phyloP scores from a whole-genome alignment of 768 basidiomycete species.

The Mycena venus region DNA sequence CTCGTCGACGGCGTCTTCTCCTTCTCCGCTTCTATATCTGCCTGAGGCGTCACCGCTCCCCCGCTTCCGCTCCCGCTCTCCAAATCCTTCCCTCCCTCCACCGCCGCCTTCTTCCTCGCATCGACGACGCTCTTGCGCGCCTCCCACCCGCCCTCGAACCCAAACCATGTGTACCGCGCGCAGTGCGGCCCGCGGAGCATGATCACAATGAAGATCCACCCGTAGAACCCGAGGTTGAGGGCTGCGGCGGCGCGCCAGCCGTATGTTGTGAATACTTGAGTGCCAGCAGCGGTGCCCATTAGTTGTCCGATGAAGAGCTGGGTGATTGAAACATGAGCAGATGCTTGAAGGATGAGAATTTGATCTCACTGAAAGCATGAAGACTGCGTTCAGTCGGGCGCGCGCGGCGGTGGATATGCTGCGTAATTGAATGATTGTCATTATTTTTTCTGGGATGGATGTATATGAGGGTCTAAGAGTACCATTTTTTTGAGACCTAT shows the following conservation, averaged over 20 bases:
- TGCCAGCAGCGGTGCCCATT: slow-evolving; percentile 83
- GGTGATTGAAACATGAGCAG: neutral
- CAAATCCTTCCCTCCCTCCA: neutral
- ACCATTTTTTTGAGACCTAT: no score
- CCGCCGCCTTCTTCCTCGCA: slow-evolving; percentile 2
- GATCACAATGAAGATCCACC: slow-evolving; percentile 68
- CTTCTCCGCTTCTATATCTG: neutral
- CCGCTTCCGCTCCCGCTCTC: slow-evolving; percentile 12
- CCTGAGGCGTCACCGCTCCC: slow-evolving; percentile 17
- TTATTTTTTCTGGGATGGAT: no score
- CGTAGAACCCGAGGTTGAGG: slow-evolving; percentile 71
- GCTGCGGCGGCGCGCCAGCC: slow-evolving; percentile 81
- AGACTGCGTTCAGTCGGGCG: no score
- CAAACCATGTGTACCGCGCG: slow-evolving; percentile 69
- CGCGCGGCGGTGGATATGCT: no score
- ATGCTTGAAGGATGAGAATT: neutral
- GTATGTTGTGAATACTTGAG: slow-evolving; percentile 73
- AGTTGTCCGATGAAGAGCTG: slow-evolving; percentile 86
- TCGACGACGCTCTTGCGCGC: slow-evolving; percentile 54
- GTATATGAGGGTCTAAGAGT: no score
- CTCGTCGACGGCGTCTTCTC: neutral
- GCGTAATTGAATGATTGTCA: no score
- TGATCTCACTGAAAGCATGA: neutral
- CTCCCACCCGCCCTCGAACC: slow-evolving; percentile 70
- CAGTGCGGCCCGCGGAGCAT: slow-evolving; percentile 79